Base-by-base conservation (phyloP, 2,329 filamentous ascomycete genomes). In the Xylariaceae sp. region DNA sequence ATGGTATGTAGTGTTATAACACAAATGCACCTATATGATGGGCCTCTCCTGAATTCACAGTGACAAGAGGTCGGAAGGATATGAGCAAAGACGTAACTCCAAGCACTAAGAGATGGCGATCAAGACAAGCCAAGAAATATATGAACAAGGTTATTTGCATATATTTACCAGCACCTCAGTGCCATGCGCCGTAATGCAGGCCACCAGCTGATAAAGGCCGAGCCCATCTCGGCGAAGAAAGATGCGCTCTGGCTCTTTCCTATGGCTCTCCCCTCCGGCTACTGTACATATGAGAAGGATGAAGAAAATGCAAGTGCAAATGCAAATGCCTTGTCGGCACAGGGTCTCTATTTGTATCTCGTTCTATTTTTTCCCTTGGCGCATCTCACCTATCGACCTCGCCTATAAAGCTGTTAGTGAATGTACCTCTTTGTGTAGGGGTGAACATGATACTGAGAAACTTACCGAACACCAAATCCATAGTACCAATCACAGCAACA, bases 401-500 rank as follows among this genome's bases (percentile, higher is more conserved):
- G 57, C 78, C 78, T 82, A 43, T 1, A 48, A n/a, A 25, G 23
- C 27, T 6, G 58, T 74, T 66, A 75, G 68, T 54, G 43, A 17
- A 10, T 7, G n/a, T 2, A 21, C 19, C 17, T 7, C 14, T 14
- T 2, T 22, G 12, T 34, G 22, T 11, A 35, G 10, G 4, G 23
- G 32, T 34, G 10, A 32, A 22, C 22, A 5, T 17, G n/a, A 1
- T 29, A 12, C n/a, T n/a, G n/a, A n/a, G 22, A 17, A 45, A 69
- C 79, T 76, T 76, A 82, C 89, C 89, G 68, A 93, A 92, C 75
- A 92, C 87, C 66, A 93, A 71, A 80, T 90, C 86, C 86, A 91
- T 90, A 42, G 86, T 86, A 66, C 83, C 86, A 59, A 97, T 97
- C 48, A 97, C 91, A 38, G 93, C 94, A 40, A 98, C 93, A 21